Conservation (phyloP, 2,329 filamentous ascomycete genomes). For the Pseudogymnoascus sp. region DNA sequence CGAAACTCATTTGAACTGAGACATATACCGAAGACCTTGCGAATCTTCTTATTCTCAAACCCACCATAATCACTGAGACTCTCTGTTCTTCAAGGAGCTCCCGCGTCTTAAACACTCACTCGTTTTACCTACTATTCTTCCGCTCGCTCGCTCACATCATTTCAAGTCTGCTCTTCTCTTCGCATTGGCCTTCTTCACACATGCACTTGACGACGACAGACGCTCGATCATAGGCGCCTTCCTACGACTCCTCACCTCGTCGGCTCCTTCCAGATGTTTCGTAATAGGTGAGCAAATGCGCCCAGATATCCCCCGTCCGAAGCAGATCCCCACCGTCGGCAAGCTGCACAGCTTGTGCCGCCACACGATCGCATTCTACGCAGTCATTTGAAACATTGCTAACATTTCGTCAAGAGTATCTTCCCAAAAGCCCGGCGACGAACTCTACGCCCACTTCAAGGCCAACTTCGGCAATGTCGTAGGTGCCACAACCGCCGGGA, state of each 20-base stretch:
- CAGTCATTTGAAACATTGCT: conserved; percentile 15
- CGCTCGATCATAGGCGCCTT: conserved; percentile 5
- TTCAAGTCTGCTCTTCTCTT: background rate
- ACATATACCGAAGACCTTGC: background rate
- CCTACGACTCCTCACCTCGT: background rate
- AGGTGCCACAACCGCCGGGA: conserved; percentile 37
- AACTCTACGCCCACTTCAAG: conserved; percentile 78
- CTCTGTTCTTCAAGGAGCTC: background rate
- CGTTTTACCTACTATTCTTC: background rate
- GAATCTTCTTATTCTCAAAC: background rate
- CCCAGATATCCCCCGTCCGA: background rate
- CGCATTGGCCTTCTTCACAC: background rate
- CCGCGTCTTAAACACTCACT: background rate
- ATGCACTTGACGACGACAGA: background rate
- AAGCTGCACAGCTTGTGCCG: conserved; percentile 1
- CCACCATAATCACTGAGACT: background rate
- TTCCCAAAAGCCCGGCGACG: conserved; percentile 79
- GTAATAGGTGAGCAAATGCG: conserved; percentile 30
- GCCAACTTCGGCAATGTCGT: conserved; percentile 72
- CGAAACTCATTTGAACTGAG: background rate
- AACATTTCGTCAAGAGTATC: conserved; percentile 34
- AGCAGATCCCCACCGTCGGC: background rate
- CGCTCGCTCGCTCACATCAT: background rate
- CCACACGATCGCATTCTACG: background rate
- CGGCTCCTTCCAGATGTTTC: conserved; percentile 30